Base-by-base conservation (phyloP, 495 filamentous ascomycete genomes). In the Penicillium fimorum region DNA sequence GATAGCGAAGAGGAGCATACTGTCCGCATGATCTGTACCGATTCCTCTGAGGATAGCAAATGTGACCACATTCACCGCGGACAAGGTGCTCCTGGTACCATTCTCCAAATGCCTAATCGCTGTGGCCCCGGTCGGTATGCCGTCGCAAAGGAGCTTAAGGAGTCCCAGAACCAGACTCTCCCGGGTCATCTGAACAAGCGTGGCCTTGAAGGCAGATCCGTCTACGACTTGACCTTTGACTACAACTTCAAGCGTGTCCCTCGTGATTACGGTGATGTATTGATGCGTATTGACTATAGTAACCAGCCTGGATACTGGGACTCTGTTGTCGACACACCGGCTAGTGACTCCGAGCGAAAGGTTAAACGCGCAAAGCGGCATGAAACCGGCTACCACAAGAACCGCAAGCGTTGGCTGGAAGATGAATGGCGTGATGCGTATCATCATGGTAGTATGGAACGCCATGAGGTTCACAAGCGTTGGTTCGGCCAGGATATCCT, bases 91-190 rank as follows among this genome's bases (percentile, higher is more conserved):
- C 55, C 58, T 12, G 67, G 50, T 3, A 76, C 67, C 0, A 66
- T 79, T 50, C 20, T 76, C 6, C 50, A 73, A 51, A 73, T 76
- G 69, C 70, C 73, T 0, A 15, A 37, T n/a, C 30, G 52, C 4
- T 77, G 73, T 51, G 72, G 74, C 3, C 66, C 65, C 0, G 66
- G 69, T 7, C 64, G 60, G 35, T 78, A 78, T 49, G 73, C 76
- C 25, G 61, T 78, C 1, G 71, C 68, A 5, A 62, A 70, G 11
- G 46, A 27, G 6, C 52, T 76, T 50, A 44, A 53, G 37, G 24
- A 46, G 32, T 37, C 42, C 41, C 0, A 10, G 44, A 29, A 72
- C 47, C 58, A 71, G 44, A 47, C 42, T 0, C 44, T 69, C 0
- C 64, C 66, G 3, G 43, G 45, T 1, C 53, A 59, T 25, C 58